Evolutionary conservation across 176 grass and related monocot genomes (phyloP).

Genomic region (Triticum dicoccoides): DNA sequence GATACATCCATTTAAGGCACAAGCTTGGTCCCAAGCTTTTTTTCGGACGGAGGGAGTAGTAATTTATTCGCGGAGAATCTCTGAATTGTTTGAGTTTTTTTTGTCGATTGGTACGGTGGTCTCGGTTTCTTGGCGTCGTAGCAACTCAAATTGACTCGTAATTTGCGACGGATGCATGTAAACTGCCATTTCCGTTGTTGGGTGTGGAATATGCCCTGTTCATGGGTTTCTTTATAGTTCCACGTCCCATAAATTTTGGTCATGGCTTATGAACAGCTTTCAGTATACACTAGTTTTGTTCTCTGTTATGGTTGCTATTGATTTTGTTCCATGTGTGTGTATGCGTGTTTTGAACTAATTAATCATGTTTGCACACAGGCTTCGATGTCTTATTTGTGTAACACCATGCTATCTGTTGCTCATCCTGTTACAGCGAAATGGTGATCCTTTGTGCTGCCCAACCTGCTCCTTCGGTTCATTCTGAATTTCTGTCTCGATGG

Average conservation of each 20-base stretch:
- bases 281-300: neutral
- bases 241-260: neutral
- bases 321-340: neutral
- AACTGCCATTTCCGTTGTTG: neutral
- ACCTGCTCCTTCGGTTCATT: slow-evolving; percentile 18
- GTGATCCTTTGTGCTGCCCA: slow-evolving; percentile 19
- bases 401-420: neutral
- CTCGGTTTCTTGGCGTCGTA: neutral
- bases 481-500: slow-evolving; percentile 31
- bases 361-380: neutral
- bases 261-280: neutral
- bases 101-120: neutral
- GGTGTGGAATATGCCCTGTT: neutral
- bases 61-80: neutral
- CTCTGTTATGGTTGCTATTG: neutral
- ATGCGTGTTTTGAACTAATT: neutral
- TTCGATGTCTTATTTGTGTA: neutral
- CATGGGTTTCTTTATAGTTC: neutral
- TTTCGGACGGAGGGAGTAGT: no score
- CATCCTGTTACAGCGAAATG: slow-evolving; percentile 33
- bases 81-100: neutral
- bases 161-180: neutral
- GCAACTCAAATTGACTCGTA: neutral
- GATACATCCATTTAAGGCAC: no score
- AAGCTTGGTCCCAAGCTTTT: no score